Evolutionary conservation across 2,329 filamentous ascomycete genomes (phyloP).

Genomic region (Truncatella angustata): DNA sequence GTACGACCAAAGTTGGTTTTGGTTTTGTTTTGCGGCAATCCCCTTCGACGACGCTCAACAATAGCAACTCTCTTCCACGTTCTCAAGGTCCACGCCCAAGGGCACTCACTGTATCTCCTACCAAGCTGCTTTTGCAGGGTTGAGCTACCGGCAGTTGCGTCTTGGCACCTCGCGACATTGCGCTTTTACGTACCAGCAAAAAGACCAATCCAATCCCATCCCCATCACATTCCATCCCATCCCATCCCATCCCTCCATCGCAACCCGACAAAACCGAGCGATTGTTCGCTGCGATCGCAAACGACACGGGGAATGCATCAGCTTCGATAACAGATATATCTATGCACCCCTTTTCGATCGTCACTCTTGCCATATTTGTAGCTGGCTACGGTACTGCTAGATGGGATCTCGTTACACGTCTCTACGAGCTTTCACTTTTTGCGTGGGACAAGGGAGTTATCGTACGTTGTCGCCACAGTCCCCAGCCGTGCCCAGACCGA

Average conservation of each 20-base stretch:
- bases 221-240: too few species aligned
- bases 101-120: too few species aligned
- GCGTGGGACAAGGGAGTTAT: constrained; percentile 99
- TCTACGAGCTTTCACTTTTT: constrained; percentile 96
- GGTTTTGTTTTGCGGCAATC: too few species aligned
- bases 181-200: not conserved
- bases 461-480: constrained; percentile 55
- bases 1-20: too few species aligned
- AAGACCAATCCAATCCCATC: too few species aligned
- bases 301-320: constrained; percentile 6
- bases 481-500: too few species aligned
- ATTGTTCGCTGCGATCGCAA: not conserved
- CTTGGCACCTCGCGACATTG: not conserved
- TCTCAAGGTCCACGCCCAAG: too few species aligned
- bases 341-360: constrained; percentile 98
- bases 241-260: not conserved
- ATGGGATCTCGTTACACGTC: constrained; percentile 95
- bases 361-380: constrained; percentile 97
- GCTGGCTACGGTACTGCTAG: constrained; percentile 98
- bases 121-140: too few species aligned
- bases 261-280: not conserved
- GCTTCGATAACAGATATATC: constrained; percentile 34
- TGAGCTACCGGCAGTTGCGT: not conserved
- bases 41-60: not conserved
- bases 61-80: not conserved